Percentiles rank a stretch among this genome's conserved stretches.
These are phyloP conservation scores for Corymbia citriodora DNA, from an alignment of 441 rosid species.

Conservation along the genomic window DNA sequence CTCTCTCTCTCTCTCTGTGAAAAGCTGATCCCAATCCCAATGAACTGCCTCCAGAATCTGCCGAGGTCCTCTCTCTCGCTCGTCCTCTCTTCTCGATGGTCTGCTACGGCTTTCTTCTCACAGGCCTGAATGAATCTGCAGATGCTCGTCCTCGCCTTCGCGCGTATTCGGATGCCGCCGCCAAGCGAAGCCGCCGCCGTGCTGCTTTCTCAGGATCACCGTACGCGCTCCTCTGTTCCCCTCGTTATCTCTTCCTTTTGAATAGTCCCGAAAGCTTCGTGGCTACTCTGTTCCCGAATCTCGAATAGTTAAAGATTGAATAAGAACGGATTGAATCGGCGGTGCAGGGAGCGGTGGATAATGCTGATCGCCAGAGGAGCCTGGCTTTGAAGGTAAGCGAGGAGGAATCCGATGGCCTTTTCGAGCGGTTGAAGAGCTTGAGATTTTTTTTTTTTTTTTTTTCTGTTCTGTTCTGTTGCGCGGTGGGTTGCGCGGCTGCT, in stretches of 20 bases:
- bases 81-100: neutral
- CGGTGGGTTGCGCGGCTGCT: neutral
- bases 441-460: neutral
- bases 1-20: neutral
- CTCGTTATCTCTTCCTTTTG: neutral
- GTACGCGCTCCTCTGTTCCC: neutral
- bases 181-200: conserved; percentile 18
- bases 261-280: neutral
- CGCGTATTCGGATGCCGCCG: conserved; percentile 27
- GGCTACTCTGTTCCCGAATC: neutral
- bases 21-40: conserved; percentile 3
- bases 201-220: neutral
- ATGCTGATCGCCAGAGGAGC: conserved; percentile 17
- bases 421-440: neutral
- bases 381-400: conserved; percentile 43
- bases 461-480: neutral
- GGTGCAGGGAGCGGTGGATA: conserved; percentile 35
- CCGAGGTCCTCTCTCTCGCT: conserved; percentile 11
- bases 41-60: conserved; percentile 64
- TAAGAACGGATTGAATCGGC: neutral
- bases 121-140: conserved; percentile 9
- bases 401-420: neutral
- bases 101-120: neutral
- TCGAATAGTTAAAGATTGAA: neutral
- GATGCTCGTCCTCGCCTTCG: conserved; percentile 48